Evolutionary conservation across 202 grass and related monocot species (phyloP), one percentile per base, ranked within the genome.

Genomic region (Eragrostis tef): DNA sequence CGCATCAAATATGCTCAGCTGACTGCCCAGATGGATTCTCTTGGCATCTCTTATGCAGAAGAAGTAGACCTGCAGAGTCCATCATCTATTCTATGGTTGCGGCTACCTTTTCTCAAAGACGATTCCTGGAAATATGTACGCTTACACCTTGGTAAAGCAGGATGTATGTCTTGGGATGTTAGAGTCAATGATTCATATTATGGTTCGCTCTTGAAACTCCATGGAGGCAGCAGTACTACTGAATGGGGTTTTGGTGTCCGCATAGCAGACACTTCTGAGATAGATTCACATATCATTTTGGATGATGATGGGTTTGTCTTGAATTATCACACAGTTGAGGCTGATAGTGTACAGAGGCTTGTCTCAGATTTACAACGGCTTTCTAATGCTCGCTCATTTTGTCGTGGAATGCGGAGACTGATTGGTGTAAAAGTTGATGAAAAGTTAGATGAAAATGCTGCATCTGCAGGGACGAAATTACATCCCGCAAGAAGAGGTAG

Each of bases 1-100:
- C 89, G 88, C 77, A 91, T 97, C 74, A 97, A 97, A 80, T 91
- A 92, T 87, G 91, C 94, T 53, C 94, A 97, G 62, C 82, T 97
- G 59, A 97, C 94, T 74, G 70, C 87, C 56, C 94, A 97, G 69
- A 93, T 97, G 94, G 90, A 92, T 82, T 82, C 82, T 67, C 90
- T 93, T 83, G 84, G 90, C 46, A 97, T 97, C 83, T 71, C 90
- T 45, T 88, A 97, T 70, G 90, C 85, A 60, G 92, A 97, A 92
- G 94, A 97, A 90, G 81, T 86, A 15, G 86, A 71, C 53, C 22
- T 93, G 74, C 82, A 63, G 69, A 81, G 26, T 63, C 82, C 90
- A 71, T 94, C 94, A 67, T 94, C 88, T 56, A 97, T 70, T 83
- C 81, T 97, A 62, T 94, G 94, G 92, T 83, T 97, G 72, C 73